Conservation (phyloP, 495 filamentous ascomycete genomes). For the Penicillium atrosanguineum region DNA sequence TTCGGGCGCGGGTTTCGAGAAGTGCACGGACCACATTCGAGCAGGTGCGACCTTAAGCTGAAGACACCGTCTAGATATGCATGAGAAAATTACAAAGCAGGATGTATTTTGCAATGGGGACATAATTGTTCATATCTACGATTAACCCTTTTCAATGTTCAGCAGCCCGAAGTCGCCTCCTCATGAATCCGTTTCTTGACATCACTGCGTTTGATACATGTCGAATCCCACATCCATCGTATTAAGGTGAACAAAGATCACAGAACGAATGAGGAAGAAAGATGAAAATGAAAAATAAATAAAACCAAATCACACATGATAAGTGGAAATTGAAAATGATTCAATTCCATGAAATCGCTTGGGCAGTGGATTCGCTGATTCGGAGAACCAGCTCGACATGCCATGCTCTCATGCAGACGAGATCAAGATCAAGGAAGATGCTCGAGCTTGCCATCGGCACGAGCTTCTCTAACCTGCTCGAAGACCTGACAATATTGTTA, state of each 20-base stretch:
- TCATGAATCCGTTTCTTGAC: constrained; percentile 24
- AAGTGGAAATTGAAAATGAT: constrained; percentile 1
- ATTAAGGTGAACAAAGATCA: constrained; percentile 55
- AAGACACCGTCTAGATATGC: neutral
- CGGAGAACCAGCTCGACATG: constrained; percentile 1
- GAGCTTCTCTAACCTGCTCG: constrained; percentile 87
- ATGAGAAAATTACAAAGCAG: neutral
- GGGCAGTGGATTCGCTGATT: neutral
- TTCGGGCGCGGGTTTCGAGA: constrained; percentile 19
- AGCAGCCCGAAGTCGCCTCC: constrained; percentile 20
- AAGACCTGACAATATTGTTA: constrained; percentile 60
- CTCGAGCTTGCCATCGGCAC: constrained; percentile 64
- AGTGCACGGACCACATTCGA: constrained; percentile 23
- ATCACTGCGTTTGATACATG: constrained; percentile 36
- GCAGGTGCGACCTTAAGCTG: too few relatives aligned
- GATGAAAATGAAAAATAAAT: constrained; percentile 4
- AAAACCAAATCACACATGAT: constrained; percentile 13
- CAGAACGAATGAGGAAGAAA: constrained; percentile 27
- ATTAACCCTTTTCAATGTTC: constrained; percentile 31
- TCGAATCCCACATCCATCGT: constrained; percentile 39
- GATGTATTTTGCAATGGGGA: neutral
- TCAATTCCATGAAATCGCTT: constrained; percentile 23
- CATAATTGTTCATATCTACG: constrained; percentile 28
- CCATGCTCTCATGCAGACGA: constrained; percentile 17
- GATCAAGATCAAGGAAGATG: constrained; percentile 25